These are phyloP conservation scores for Ilex asprella DNA, from an alignment of 257 asterid species.

Conservation along the genomic window DNA sequence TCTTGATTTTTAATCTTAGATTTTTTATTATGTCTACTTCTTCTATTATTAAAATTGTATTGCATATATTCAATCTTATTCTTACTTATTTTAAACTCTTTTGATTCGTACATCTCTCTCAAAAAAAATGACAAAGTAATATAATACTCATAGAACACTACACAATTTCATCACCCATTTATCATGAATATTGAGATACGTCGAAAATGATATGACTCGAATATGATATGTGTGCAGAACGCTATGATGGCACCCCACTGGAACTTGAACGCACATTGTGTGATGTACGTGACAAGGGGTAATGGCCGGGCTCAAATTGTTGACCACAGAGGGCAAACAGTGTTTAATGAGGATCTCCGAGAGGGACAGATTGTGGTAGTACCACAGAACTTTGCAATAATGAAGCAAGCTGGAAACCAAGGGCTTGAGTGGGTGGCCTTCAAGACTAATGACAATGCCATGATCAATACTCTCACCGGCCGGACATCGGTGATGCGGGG, in stretches of 20 bases:
- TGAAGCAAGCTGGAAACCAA: constrained; percentile 51
- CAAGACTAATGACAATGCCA: constrained; percentile 62
- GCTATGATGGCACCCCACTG: constrained; percentile 65
- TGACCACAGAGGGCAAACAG: constrained; percentile 53
- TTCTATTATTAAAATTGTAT: too few species aligned
- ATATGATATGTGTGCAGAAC: constrained; percentile 25
- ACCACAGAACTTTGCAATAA: constrained; percentile 55
- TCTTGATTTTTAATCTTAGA: too few species aligned
- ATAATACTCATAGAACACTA: too few species aligned
- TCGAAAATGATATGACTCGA: too few species aligned
- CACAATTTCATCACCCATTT: too few species aligned
- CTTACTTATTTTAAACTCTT: too few species aligned
- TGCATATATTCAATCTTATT: too few species aligned
- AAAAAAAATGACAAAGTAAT: too few species aligned
- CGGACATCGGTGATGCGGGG: constrained; percentile 61
- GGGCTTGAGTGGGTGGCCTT: constrained; percentile 66
- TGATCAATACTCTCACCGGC: constrained; percentile 60
- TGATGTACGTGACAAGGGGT: constrained; percentile 48
- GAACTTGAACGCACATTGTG: constrained; percentile 51
- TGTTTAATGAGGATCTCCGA: constrained; percentile 39
- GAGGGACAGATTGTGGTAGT: constrained; percentile 56
- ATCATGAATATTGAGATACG: too few species aligned
- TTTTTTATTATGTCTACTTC: too few species aligned
- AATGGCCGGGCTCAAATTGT: constrained; percentile 46
- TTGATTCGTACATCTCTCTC: too few species aligned